phyloP scores from a whole-genome alignment of 768 basidiomycete genomes.

The Lenzites betulinus region DNA sequence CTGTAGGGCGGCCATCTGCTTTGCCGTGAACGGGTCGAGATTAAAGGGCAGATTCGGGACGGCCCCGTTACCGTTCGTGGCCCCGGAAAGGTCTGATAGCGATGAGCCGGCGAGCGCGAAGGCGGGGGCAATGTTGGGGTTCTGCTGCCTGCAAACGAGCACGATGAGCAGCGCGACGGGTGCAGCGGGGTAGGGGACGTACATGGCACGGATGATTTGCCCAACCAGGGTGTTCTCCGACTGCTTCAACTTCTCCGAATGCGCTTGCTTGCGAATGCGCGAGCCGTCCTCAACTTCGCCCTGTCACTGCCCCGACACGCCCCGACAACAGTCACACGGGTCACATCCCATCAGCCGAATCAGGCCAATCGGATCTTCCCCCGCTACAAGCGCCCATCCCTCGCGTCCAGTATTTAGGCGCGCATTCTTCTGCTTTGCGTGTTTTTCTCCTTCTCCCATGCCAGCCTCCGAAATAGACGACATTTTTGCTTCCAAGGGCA shows the following conservation, averaged over 20 bases:
- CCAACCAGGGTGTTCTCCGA: background rate
- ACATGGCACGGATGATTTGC: conserved; percentile 1
- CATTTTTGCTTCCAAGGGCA: conserved; percentile 61
- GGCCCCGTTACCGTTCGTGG: conserved; percentile 6
- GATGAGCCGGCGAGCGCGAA: conserved; percentile 1
- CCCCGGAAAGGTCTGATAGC: conserved; percentile 10
- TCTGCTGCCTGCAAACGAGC: conserved; percentile 21
- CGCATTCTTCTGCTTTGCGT: conserved; percentile 9
- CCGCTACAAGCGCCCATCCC: background rate
- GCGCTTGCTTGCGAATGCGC: too few species aligned
- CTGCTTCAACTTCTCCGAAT: background rate
- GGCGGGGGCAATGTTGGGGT: conserved; percentile 14
- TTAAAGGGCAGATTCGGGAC: conserved; percentile 36
- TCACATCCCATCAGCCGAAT: too few species aligned
- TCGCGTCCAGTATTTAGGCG: conserved; percentile 1
- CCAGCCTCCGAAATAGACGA: conserved; percentile 81
- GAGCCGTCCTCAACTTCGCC: too few species aligned
- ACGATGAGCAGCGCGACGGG: background rate
- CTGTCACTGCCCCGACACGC: background rate
- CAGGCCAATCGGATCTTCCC: background rate
- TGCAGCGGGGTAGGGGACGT: background rate
- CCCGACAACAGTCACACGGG: background rate
- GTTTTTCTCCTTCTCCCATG: conserved; percentile 33
- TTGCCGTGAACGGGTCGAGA: conserved; percentile 69
- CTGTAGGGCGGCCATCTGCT: conserved; percentile 80